Percentiles rank a stretch among this genome's conserved stretches.
phyloP scores from a whole-genome alignment of 2,329 filamentous ascomycete genomes.

The Nannizziopsis barbatae region DNA sequence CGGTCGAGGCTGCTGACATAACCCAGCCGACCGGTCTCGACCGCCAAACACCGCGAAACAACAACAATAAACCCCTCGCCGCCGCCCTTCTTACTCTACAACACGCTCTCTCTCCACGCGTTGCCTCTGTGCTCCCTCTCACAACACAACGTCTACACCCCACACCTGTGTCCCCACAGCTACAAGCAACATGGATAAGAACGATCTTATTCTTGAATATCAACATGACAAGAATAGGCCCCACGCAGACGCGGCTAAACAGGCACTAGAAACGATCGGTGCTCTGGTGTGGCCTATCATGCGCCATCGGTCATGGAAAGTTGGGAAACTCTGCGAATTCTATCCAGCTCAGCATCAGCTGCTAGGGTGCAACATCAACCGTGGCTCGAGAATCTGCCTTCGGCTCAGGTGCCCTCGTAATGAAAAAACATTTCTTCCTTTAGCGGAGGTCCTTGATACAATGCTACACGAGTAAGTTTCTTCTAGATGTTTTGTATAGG shows the following conservation, averaged over 20 bases:
- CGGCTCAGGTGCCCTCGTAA: conserved; percentile 68
- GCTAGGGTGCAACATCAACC: conserved; percentile 69
- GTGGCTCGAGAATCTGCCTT: conserved; percentile 67
- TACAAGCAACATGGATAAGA: conserved; percentile 31
- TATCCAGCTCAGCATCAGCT: conserved; percentile 63
- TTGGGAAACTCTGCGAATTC: conserved; percentile 72
- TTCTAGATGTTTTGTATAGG: background rate
- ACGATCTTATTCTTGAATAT: conserved; percentile 41
- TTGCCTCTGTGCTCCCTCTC: too few species aligned
- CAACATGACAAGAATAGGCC: conserved; percentile 42
- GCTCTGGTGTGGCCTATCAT: conserved; percentile 92
- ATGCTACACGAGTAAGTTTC: conserved; percentile 67
- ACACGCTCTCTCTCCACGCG: too few species aligned
- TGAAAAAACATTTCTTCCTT: conserved; percentile 61
- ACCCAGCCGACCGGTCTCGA: too few species aligned
- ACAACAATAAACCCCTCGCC: too few species aligned
- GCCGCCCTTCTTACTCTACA: too few species aligned
- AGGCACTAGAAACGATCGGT: conserved; percentile 65
- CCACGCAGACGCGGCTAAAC: conserved; percentile 42
- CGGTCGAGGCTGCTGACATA: too few species aligned
- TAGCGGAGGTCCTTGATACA: conserved; percentile 75
- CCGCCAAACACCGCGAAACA: too few species aligned
- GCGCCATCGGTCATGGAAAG: conserved; percentile 71
- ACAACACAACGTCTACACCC: too few species aligned
- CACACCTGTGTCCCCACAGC: too few species aligned